Evolutionary conservation across 192 early-diverging fungal genomes (phyloP).

Genomic region (Coemansia sp.): DNA sequence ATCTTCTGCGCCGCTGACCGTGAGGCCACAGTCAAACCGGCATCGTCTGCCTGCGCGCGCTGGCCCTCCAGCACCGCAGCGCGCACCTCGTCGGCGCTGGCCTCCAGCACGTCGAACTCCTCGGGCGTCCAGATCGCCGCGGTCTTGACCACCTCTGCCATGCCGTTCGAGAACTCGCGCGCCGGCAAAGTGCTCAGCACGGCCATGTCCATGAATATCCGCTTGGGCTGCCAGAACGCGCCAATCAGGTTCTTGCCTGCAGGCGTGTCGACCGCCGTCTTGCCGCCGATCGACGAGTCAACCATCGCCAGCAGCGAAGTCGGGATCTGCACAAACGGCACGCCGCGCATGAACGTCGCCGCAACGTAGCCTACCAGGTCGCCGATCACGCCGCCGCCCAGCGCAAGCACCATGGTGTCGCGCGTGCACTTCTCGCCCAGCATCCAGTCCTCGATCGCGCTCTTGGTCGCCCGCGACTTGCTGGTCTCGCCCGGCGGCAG

Average conservation of each 20-base stretch:
- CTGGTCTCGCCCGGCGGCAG: conserved; percentile 86
- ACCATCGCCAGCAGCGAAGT: conserved; percentile 97
- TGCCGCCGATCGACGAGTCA: conserved; percentile 96
- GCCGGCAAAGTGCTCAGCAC: conserved; percentile 84
- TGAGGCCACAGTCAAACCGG: conserved; percentile 51
- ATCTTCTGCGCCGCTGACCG: conserved; percentile 63
- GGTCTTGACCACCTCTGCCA: conserved; percentile 98
- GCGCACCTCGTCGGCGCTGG: conserved; percentile 76
- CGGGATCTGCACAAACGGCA: conserved; percentile 92
- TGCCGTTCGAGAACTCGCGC: conserved; percentile 92
- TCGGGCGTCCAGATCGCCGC: conserved; percentile 87
- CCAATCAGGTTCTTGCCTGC: conserved; percentile 95
- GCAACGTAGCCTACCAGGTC: conserved; percentile 97
- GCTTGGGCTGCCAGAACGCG: conserved; percentile 93
- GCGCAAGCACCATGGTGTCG: conserved; percentile 88
- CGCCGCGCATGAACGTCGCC: conserved; percentile 97
- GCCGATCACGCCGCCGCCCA: conserved; percentile 97
- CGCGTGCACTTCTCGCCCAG: conserved; percentile 81
- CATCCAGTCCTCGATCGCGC: conserved; percentile 89
- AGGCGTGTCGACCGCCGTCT: conserved; percentile 95
- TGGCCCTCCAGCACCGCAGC: conserved; percentile 64
- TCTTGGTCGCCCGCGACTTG: conserved; percentile 87
- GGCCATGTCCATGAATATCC: conserved; percentile 88
- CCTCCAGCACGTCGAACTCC: conserved; percentile 91
- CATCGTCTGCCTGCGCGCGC: neutral